Percentiles rank a stretch among this genome's conserved stretches.
Evolutionary conservation across 768 basidiomycete species (phyloP).

Genomic region (Hypholoma fasciculare): DNA sequence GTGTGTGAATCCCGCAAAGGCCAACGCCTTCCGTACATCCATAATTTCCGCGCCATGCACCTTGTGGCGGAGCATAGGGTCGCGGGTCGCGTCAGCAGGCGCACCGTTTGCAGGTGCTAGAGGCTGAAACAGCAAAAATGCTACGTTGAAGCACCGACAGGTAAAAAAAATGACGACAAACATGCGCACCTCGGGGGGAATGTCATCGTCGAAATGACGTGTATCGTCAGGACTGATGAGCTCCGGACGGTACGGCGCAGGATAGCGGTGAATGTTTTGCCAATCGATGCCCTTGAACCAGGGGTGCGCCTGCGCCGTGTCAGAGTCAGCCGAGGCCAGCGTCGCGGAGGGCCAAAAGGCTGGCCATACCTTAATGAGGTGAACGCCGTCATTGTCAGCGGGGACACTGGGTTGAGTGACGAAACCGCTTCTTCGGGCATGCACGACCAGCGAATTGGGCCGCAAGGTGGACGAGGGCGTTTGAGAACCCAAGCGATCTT

Average conservation of each 20-base stretch:
- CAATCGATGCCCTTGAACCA: constrained; percentile 95
- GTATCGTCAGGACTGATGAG: constrained; percentile 84
- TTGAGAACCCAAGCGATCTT: constrained; percentile 88
- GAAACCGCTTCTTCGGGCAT: constrained; percentile 76
- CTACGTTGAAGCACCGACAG: constrained; percentile 24
- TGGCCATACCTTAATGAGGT: constrained; percentile 75
- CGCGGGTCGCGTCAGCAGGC: constrained; percentile 80
- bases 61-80: constrained; percentile 85
- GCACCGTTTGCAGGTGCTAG: constrained; percentile 88
- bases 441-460: constrained; percentile 76
- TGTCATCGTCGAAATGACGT: constrained; percentile 93
- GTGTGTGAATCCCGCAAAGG: constrained; percentile 91
- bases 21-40: constrained; percentile 86
- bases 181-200: constrained; percentile 78
- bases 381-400: constrained; percentile 77
- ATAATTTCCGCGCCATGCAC: constrained; percentile 85
- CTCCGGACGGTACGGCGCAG: constrained; percentile 89
- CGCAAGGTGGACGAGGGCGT: constrained; percentile 64
- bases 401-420: constrained; percentile 45
- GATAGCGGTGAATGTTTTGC: constrained; percentile 78
- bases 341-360: constrained; percentile 8
- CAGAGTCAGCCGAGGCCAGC: constrained; percentile 6
- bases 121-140: constrained; percentile 56
- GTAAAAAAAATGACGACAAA: constrained; percentile 17
- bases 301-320: constrained; percentile 62